Percentiles rank a stretch among this genome's conserved stretches.
phyloP scores from a whole-genome alignment of 73 alveolate genomes.

The Tetrahymena borealis region DNA sequence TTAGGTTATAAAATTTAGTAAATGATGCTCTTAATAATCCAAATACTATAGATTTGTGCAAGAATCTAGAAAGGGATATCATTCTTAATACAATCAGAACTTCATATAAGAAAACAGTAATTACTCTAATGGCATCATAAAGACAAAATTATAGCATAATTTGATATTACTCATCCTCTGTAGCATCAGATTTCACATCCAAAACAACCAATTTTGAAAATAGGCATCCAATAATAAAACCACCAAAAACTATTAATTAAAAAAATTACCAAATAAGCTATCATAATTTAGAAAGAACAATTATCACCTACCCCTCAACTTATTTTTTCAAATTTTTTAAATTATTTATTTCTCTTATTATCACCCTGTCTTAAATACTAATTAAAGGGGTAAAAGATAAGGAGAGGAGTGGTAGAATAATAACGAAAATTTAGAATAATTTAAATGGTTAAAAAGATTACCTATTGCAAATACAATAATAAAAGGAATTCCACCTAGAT shows the following conservation, averaged over 20 bases:
- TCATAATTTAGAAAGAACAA: no score
- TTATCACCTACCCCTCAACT: no score
- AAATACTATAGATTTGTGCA: constrained; percentile 10
- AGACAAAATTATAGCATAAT: not conserved
- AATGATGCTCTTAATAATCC: constrained; percentile 15
- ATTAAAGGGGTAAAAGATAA: no score
- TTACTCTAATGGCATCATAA: not conserved
- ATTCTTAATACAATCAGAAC: not conserved
- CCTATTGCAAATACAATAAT: not conserved
- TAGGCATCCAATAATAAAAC: not conserved
- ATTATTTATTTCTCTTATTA: no score
- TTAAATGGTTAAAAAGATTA: not conserved
- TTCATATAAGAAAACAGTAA: not conserved
- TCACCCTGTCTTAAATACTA: no score
- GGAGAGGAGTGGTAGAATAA: no score
- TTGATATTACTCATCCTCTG: not conserved
- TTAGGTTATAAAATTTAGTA: constrained; percentile 16
- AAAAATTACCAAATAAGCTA: no score
- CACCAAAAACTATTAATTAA: not conserved
- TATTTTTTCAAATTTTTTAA: no score
- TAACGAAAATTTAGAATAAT: not conserved
- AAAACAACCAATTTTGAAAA: not conserved
- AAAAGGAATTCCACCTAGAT: not conserved
- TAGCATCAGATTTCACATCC: not conserved
- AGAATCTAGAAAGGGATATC: not conserved